A percentile compares a stretch with the other conserved stretches of the same genome.
phyloP scores from a whole-genome alignment of 371 early-diverging fungal genomes.

The Mortierella sp. region DNA sequence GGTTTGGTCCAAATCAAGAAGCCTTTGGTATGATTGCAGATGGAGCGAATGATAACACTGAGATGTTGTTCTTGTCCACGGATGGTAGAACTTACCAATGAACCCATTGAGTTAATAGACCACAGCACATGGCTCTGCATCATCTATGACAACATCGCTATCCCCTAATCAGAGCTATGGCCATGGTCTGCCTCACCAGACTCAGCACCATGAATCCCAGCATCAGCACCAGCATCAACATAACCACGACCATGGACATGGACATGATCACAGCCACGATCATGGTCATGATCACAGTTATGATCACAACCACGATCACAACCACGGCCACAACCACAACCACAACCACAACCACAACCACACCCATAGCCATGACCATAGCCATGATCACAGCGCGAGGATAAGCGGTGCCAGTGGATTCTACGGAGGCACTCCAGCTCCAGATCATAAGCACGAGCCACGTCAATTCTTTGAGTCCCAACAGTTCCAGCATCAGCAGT shows the following conservation, averaged over 20 bases:
- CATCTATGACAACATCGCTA: slow-evolving; percentile 5
- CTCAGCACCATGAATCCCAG: slow-evolving; percentile 11
- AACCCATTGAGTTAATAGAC: background rate
- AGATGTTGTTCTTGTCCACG: too few species aligned
- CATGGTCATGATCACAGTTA: too few species aligned
- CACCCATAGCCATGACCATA: too few species aligned
- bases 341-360: too few species aligned
- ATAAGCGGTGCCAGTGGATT: slow-evolving; percentile 6
- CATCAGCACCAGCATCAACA: slow-evolving; percentile 1
- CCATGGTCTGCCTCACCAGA: slow-evolving; percentile 13
- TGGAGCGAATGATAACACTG: too few species aligned
- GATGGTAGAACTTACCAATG: background rate
- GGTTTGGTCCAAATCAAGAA: slow-evolving; percentile 20
- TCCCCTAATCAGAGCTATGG: slow-evolving; percentile 20
- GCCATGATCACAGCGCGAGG: background rate
- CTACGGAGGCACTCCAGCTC: slow-evolving; percentile 1
- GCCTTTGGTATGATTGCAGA: slow-evolving; percentile 20
- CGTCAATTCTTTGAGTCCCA: slow-evolving; percentile 17
- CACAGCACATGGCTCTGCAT: slow-evolving; percentile 15
- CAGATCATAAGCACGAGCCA: slow-evolving; percentile 23
- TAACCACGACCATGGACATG: too few species aligned
- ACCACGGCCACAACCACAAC: too few species aligned
- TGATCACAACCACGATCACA: too few species aligned
- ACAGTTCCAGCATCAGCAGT: slow-evolving; percentile 3
- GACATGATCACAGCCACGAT: too few species aligned